Conservation (phyloP, 2,329 filamentous ascomycete genomes). For the Leptographium wingfieldii region DNA sequence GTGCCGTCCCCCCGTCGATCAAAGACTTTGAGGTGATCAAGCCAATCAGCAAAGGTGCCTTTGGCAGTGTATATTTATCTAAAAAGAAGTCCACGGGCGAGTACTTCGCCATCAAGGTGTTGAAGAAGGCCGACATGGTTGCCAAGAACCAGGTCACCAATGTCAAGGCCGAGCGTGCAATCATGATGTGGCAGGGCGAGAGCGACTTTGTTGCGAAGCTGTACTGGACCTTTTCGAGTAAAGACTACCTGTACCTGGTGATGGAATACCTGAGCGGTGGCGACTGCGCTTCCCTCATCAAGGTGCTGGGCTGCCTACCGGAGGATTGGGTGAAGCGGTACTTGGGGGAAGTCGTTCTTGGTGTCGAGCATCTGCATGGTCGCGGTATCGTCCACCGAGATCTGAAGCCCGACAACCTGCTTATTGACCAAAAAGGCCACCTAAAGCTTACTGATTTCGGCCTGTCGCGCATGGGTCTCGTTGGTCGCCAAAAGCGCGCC, state of each 20-base stretch:
- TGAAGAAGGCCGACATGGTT: slow-evolving; percentile 99
- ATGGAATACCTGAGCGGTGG: slow-evolving; percentile 99
- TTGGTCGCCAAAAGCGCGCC: slow-evolving; percentile 90
- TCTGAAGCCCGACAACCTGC: slow-evolving; percentile 88
- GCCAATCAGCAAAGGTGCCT: slow-evolving; percentile 96
- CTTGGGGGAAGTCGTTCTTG: slow-evolving; percentile 88
- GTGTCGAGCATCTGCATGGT: slow-evolving; percentile 89
- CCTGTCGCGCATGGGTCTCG: slow-evolving; percentile 89
- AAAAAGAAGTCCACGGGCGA: slow-evolving; percentile 98
- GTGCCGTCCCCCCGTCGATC: slow-evolving; percentile 86
- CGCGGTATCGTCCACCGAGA: slow-evolving; percentile 94
- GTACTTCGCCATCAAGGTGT: slow-evolving; percentile 95
- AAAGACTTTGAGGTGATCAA: slow-evolving; percentile 99
- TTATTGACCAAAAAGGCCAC: slow-evolving; percentile 95
- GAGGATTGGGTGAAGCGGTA: slow-evolving; percentile 99
- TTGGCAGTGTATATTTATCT: slow-evolving; percentile 92
- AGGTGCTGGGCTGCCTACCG: slow-evolving; percentile 77
- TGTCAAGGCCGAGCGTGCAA: slow-evolving; percentile 94
- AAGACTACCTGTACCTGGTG: slow-evolving; percentile 94
- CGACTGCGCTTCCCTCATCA: slow-evolving; percentile 92
- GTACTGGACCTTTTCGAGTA: slow-evolving; percentile 99
- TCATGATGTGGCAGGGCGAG: slow-evolving; percentile 99
- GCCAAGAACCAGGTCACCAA: slow-evolving; percentile 99
- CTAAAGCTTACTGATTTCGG: slow-evolving; percentile 97
- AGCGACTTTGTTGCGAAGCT: slow-evolving; percentile 98